Evolutionary conservation across 2,329 filamentous ascomycete species (phyloP), one percentile per base, ranked within the genome.

Genomic region (Colletotrichum brevisporum): DNA sequence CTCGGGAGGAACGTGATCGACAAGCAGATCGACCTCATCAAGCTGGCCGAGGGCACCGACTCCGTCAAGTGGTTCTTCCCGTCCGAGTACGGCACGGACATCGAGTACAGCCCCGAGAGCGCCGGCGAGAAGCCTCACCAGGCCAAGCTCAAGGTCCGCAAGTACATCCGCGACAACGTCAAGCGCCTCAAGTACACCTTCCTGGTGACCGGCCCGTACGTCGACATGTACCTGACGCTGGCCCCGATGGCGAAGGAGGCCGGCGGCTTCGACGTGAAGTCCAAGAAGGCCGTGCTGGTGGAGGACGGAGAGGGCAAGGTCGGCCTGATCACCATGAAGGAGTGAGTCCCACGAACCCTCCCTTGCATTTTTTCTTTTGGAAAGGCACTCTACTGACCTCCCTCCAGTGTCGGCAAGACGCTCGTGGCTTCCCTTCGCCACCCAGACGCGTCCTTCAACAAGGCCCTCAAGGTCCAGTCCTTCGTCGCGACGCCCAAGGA

Each of bases 251-350:
- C 80, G 3, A 76, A 78, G 58, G 75, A 80, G 41, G 78, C 82
- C 0, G 91, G 91, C 2, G 85, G 85, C 0, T 94, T 89, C 73
- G 86, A 93, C 74, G 81, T 87, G 1, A 79, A 82, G 68, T 81
- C 75, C 2, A 90, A 86, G 74, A 86, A 82, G 65, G 91, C 91
- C 0, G 82, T 87, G 3, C 75, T 94, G 15, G 75, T 93, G 21
- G 91, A 87, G 2, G 86, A 87, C 70, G 91, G 90, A 0, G 81
- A 89, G 45, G 89, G 85, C 21, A 85, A 82, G 69, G 84, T 94
- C 69, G 90, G 89, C 43, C 87, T 94, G 73, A 93, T 90, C 3
- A 91, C 89, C 2, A 92, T 92, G 88, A 81, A 83, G 24, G 92
- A 94, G 90, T 92, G 80, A 81, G 88, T 83, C 8, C 0, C 31